Base-by-base conservation (phyloP, 2,329 filamentous ascomycete species). In the Hymenotorrendiella dingleyae region DNA sequence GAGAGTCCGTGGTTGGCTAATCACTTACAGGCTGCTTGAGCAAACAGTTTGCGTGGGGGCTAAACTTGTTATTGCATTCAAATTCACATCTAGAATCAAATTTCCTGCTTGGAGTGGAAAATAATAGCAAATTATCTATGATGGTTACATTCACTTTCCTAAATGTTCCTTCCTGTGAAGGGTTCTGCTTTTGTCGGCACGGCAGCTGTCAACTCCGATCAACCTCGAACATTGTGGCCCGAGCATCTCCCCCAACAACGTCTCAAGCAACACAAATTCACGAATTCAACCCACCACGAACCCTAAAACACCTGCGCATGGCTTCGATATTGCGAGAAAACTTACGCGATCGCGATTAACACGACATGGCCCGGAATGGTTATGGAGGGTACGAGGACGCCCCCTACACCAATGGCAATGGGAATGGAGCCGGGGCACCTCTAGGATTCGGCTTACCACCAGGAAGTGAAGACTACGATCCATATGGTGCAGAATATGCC, bases 351-450 rank as follows among this genome's bases (percentile, higher is more conserved):
- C 42, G 45, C 40, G 37, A 50, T 49, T 30, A 40, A 51, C 43
- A 49, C 35, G 46, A 37, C 16, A 62, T 62, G 59, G 48, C 59
- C 42, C 54, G 58, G 27, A 60, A 57, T 50, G 47, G 59, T 21
- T 61, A 60, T 47, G 56, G 55, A 24, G 54, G 54, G 21, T 51
- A 56, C 16, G 54, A 53, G 35, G 53, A 56, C 8, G 58, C 60
- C 43, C 53, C 57, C 6, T 61, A 58, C 33, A 38, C 52, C 19
- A 58, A 54, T 39, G 51, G 51, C 9, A 52, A 53, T 43, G 48
- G 50, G 14, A 52, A 57, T 41, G 49, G 48, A 37, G 30, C 28
- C 20, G 41, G 27, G 6, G 41, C 41, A 21, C 41, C 41, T 1
- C 45, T 44, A 35, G 51, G 50, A 28, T 56, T 55, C 41, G 50